Percentiles rank a stretch among this genome's conserved stretches.
These are phyloP conservation scores for Lactarius indigo DNA, from an alignment of 768 basidiomycete species.

Conservation along the genomic window DNA sequence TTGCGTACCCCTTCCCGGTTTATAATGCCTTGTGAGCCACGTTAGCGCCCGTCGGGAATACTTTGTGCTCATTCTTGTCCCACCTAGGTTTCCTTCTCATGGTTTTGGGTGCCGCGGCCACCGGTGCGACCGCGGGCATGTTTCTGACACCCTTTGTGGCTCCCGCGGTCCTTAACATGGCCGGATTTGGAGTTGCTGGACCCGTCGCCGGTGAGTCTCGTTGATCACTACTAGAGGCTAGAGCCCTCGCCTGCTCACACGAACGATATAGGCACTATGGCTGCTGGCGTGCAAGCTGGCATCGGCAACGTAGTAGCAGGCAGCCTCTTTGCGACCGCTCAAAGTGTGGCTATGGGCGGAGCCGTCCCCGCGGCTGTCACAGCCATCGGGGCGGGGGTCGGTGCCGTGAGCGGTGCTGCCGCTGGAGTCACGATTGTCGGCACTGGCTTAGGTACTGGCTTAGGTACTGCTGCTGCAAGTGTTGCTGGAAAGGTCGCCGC, in stretches of 20 bases:
- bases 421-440: background rate
- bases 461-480: too few relatives aligned
- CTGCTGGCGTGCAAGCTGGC: background rate
- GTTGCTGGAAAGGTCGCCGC: too few relatives aligned
- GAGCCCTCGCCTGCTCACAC: too few relatives aligned
- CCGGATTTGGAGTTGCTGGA: conserved; percentile 11
- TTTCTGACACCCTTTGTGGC: background rate
- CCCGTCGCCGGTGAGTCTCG: conserved; percentile 6
- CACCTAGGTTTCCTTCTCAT: background rate
- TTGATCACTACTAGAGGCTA: background rate
- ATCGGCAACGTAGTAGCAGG: conserved; percentile 2
- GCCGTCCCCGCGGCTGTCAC: background rate
- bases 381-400: background rate
- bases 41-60: background rate
- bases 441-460: too few relatives aligned
- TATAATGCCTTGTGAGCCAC: conserved; percentile 1
- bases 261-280: conserved; percentile 1
- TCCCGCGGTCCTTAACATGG: background rate
- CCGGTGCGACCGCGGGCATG: background rate
- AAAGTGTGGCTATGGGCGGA: conserved; percentile 6
- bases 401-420: background rate
- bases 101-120: background rate
- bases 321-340: background rate
- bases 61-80: background rate
- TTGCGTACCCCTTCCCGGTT: background rate